Conservation (phyloP, 768 basidiomycete genomes). For the Gloeopeniophorella convolvens region DNA sequence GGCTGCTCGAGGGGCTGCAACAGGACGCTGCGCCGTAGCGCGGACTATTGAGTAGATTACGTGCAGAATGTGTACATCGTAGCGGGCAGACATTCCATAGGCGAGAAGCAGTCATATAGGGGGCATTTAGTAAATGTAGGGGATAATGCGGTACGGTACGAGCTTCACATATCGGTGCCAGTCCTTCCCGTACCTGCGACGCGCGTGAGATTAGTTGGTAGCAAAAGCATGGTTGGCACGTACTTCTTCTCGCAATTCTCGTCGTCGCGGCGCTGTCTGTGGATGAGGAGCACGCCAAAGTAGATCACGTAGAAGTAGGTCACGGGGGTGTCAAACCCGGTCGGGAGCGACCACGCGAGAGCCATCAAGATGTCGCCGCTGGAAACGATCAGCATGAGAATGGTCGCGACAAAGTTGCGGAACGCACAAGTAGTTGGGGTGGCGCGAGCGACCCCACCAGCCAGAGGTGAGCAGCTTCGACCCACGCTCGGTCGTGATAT, state of each 20-base stretch:
- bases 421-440: conserved; percentile 84
- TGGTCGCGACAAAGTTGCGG: neutral
- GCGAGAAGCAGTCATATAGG: neutral
- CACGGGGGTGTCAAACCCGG: conserved; percentile 85
- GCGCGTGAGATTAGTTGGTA: neutral
- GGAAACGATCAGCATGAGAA: neutral
- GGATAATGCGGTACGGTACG: conserved; percentile 82
- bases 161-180: conserved; percentile 87
- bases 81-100: too few species aligned
- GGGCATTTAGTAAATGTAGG: conserved; percentile 59
- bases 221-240: conserved; percentile 1
- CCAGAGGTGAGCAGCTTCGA: conserved; percentile 90
- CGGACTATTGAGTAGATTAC: neutral
- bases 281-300: conserved; percentile 83
- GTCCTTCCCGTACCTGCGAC: conserved; percentile 78
- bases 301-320: conserved; percentile 94
- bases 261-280: conserved; percentile 87
- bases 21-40: neutral
- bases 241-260: conserved; percentile 77
- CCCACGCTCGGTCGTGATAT: conserved; percentile 75
- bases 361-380: conserved; percentile 88
- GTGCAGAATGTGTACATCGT: too few species aligned
- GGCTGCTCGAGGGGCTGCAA: conserved; percentile 28
- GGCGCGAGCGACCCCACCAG: conserved; percentile 94
- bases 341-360: conserved; percentile 89